phyloP scores from a whole-genome alignment of 169 alveolate genomes.

The Amoebophrya sp. region DNA sequence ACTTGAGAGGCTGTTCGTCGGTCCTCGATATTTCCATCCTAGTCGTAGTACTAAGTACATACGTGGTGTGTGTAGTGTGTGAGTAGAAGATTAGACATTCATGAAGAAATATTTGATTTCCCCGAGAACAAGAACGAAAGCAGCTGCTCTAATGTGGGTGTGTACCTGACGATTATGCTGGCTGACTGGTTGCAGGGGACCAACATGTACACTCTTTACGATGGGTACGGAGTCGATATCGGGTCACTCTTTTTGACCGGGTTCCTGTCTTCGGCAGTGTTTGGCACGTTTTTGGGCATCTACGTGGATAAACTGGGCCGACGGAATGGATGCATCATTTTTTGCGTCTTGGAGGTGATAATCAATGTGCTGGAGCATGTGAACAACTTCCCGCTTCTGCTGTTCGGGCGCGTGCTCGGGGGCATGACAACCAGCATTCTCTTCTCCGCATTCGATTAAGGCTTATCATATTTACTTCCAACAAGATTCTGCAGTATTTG shows the following conservation, averaged over 20 bases:
- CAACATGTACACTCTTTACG: constrained; percentile 5
- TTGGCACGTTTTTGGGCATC: not conserved
- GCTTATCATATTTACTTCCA: no score
- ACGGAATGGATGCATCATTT: not conserved
- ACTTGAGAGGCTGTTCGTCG: no score
- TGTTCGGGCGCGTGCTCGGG: not conserved
- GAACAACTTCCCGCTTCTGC: not conserved
- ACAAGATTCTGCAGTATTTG: no score
- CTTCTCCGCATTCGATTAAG: not conserved
- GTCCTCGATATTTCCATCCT: no score
- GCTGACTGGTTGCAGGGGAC: constrained; percentile 24
- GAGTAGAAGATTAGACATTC: no score
- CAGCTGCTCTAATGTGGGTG: no score
- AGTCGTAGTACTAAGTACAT: no score
- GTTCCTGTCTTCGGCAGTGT: not conserved
- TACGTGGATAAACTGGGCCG: constrained; percentile 8
- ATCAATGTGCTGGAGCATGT: constrained; percentile 16
- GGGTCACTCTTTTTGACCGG: not conserved
- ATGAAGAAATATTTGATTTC: no score
- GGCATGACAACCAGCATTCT: not conserved
- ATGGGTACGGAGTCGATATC: constrained; percentile 12
- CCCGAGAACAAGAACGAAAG: no score
- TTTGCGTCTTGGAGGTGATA: not conserved
- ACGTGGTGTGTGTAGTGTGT: no score
- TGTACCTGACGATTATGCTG: constrained; percentile 13